These are phyloP conservation scores for Xylaria sp. DNA, from an alignment of 2,329 filamentous ascomycete species.

Conservation along the genomic window DNA sequence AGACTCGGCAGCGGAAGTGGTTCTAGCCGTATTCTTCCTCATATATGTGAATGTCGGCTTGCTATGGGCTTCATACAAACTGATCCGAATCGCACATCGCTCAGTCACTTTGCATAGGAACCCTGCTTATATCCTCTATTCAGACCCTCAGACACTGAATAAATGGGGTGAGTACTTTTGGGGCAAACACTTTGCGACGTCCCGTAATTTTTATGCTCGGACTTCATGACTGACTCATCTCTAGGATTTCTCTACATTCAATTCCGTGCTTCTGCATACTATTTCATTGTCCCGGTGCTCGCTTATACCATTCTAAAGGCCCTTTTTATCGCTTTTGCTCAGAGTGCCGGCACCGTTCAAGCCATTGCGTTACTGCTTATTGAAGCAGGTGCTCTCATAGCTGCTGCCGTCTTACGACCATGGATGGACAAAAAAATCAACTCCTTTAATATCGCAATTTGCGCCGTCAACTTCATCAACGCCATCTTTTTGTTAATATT, in stretches of 20 bases:
- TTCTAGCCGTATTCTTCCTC: constrained; percentile 89
- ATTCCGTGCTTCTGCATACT: constrained; percentile 95
- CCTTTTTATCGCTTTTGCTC: constrained; percentile 86
- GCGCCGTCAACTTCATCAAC: constrained; percentile 89
- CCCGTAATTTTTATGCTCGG: neutral
- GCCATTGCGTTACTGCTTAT: constrained; percentile 85
- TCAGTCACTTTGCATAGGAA: constrained; percentile 94
- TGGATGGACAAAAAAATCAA: constrained; percentile 99
- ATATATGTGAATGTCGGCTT: constrained; percentile 81
- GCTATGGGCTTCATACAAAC: constrained; percentile 87
- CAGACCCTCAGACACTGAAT: constrained; percentile 91
- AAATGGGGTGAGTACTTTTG: constrained; percentile 71
- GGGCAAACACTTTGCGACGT: neutral
- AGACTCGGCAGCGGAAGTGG: constrained; percentile 86
- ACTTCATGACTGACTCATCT: constrained; percentile 1
- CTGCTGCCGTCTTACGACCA: constrained; percentile 81
- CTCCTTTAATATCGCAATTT: constrained; percentile 93
- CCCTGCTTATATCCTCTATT: constrained; percentile 96
- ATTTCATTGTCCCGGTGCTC: constrained; percentile 86
- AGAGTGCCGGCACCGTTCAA: constrained; percentile 76
- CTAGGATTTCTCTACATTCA: constrained; percentile 92
- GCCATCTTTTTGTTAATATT: constrained; percentile 90
- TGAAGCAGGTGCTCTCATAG: constrained; percentile 81
- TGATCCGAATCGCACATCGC: constrained; percentile 86
- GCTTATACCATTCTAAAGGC: constrained; percentile 85